Base-by-base conservation (phyloP, 768 basidiomycete genomes). In the Tulasnella sp. region DNA sequence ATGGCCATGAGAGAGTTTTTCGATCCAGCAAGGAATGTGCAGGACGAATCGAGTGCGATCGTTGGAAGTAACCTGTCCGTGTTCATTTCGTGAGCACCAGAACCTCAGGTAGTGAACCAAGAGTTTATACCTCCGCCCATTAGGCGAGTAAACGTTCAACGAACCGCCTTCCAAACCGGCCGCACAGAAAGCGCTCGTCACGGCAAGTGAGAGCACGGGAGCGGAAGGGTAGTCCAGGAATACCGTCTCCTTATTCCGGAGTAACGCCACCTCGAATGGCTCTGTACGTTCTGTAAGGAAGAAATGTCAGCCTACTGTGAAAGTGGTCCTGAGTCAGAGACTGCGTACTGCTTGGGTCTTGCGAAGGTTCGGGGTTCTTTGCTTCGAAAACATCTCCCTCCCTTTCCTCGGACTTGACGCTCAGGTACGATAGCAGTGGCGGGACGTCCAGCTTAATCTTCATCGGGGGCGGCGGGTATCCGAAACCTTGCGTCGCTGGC, bases 171-270 rank as follows among this genome's bases (percentile, higher is more conserved):
- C 89, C 87, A 90, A 89, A 0, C 91, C 94, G 5, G 90, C 94
- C 9, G 94, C 96, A 83, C 92, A 92, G 84, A 94, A 96, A 2
- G 83, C 84, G 18, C 85, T 84, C 0, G 95, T 93, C 0, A 92
- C 92, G 6, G 91, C 91, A 74, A 94, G 84, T 0, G 88, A 87
- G 22, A 97, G 85, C n/a, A 91, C 91, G 37, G 93, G 92, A 2
- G 90, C 90, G 1, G 94, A 91, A 11, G 97, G 83, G 86, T 94
- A 99, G 85, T 98, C 97, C 69, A 97, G 86, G 96, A 97, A 99
- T 78, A 93, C 91, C 16, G 91, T 93, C 80, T 92, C 90, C 86
- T 91, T 92, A 46, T 90, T 89, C 83, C 87, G 90, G 78, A 90
- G 86, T 80, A 91, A 91, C 8, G 90, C 86, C 22, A 98, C 89